Conservation (phyloP, 2,329 filamentous ascomycete species). For the Tetracladium maxilliforme region DNA sequence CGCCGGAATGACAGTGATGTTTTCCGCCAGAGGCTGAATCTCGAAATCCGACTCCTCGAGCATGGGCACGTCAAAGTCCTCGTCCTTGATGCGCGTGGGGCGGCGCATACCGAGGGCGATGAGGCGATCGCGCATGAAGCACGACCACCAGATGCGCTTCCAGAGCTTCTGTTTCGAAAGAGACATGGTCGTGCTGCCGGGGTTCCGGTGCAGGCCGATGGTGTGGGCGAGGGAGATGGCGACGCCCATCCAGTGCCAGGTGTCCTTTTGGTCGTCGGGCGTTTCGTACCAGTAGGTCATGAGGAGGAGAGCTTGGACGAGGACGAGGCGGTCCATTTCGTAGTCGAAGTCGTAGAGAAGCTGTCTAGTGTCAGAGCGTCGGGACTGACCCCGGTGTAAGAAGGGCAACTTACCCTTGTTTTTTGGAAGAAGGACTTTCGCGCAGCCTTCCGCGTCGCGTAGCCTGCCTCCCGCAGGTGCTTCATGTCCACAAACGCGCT, state of each 20-base stretch:
- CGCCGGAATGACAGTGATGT: constrained; percentile 50
- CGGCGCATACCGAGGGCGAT: constrained; percentile 89
- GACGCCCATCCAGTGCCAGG: constrained; percentile 98
- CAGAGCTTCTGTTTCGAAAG: constrained; percentile 63
- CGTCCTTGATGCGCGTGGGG: constrained; percentile 81
- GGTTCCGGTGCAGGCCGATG: constrained; percentile 82
- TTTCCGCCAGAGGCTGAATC: constrained; percentile 50
- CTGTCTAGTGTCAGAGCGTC: constrained; percentile 21
- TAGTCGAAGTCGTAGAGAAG: constrained; percentile 92
- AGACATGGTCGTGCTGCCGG: constrained; percentile 61
- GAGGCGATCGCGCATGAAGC: constrained; percentile 85
- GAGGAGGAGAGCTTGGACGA: constrained; percentile 77
- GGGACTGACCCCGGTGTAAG: constrained; percentile 3
- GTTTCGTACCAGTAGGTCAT: constrained; percentile 99
- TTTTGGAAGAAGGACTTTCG: constrained; percentile 82
- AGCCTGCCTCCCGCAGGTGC: constrained; percentile 63
- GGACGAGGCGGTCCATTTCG: constrained; percentile 73
- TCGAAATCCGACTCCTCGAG: constrained; percentile 76
- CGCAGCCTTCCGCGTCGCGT: constrained; percentile 62
- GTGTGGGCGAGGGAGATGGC: constrained; percentile 87
- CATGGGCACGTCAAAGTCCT: constrained; percentile 91
- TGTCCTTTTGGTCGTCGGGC: constrained; percentile 92
- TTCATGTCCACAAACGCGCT: constrained; percentile 78
- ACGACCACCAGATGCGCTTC: constrained; percentile 98
- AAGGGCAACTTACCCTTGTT: constrained; percentile 49